phyloP scores from a whole-genome alignment of 768 basidiomycete species.

The Lactifluus hygrophoroides region DNA sequence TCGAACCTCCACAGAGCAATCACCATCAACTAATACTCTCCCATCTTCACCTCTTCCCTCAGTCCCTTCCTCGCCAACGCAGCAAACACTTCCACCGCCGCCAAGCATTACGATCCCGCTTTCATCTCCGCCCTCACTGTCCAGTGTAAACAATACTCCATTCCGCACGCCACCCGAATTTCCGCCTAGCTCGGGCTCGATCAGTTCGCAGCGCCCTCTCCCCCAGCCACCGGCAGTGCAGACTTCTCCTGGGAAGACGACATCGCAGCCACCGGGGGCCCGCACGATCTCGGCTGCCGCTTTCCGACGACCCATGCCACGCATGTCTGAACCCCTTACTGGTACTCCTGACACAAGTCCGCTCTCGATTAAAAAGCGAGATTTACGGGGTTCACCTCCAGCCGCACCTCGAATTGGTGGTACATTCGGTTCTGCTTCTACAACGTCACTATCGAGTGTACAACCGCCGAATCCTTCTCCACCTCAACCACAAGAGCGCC shows the following conservation, averaged over 20 bases:
- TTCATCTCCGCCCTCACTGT: conserved; percentile 18
- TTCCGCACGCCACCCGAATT: conserved; percentile 44
- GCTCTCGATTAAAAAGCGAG: conserved; percentile 40
- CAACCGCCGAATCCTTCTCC: conserved; percentile 7
- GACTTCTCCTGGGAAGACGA: conserved; percentile 24
- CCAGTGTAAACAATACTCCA: conserved; percentile 23
- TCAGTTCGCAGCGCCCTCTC: conserved; percentile 19
- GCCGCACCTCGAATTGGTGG: conserved; percentile 22
- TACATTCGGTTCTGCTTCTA: background rate
- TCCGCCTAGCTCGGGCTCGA: conserved; percentile 25
- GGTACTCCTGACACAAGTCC: conserved; percentile 37
- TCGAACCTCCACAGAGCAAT: background rate
- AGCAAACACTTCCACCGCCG: conserved; percentile 9
- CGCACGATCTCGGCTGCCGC: conserved; percentile 71
- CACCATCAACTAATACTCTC: background rate
- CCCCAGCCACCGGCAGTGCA: conserved; percentile 23
- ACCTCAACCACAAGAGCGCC: conserved; percentile 7
- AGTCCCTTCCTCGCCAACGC: conserved; percentile 4
- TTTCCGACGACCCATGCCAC: conserved; percentile 47
- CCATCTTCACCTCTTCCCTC: background rate
- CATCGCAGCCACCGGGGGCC: conserved; percentile 29
- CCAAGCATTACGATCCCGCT: conserved; percentile 10
- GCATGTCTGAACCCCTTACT: conserved; percentile 24
- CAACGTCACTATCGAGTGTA: background rate
- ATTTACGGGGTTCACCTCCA: conserved; percentile 41